Base-by-base conservation (phyloP, 306 rosid species). In the Cucumis hystrix region DNA sequence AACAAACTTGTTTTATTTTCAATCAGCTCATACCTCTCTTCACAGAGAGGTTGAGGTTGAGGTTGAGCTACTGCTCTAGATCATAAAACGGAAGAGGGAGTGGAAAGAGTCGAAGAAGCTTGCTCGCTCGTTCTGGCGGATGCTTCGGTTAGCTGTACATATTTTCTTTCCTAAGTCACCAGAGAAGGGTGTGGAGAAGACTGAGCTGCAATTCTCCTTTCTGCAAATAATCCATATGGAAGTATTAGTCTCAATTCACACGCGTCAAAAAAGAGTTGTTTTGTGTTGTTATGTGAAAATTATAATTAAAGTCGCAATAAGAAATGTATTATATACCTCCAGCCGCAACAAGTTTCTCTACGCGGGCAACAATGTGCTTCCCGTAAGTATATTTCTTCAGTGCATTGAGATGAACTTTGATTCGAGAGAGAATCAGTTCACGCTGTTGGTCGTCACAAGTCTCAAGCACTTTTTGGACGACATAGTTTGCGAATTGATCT, bases 61-160 rank as follows among this genome's bases (percentile, higher is more conserved):
- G 85, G 75, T 73, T 15, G 74, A 65, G 72, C 68, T 21, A 80
- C 80, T 76, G 79, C 85, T 86, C 84, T 80, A 77, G 86, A 86
- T 18, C 13, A 63, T 78, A 82, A 47, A 71, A 57, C 82, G 62
- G 66, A 78, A 83, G 79, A 49, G 40, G 45, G 78, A 57, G 78
- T 37, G 61, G 57, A 55, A 55, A 71, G 72, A 71, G 64, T 77
- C 78, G 83, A 62, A 58, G 92, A 78, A 87, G 86, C 92, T 80
- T 86, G 84, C 91, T 80, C 85, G 82, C 87, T 84, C 56, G 55
- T 2, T 52, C 57, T 52, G 10, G 54, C 91, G 88, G 83, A 18
- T 20, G 93, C 91, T 89, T 90, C 91, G 81, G 96, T 90, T 94
- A 94, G 98, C 93, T 95, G 96, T 92, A 92, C 98, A 95, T 76